Evolutionary conservation across 208 protist genomes (phyloP), one percentile per base, ranked within the genome.

Genomic region (Crithidia acanthocephali): DNA sequence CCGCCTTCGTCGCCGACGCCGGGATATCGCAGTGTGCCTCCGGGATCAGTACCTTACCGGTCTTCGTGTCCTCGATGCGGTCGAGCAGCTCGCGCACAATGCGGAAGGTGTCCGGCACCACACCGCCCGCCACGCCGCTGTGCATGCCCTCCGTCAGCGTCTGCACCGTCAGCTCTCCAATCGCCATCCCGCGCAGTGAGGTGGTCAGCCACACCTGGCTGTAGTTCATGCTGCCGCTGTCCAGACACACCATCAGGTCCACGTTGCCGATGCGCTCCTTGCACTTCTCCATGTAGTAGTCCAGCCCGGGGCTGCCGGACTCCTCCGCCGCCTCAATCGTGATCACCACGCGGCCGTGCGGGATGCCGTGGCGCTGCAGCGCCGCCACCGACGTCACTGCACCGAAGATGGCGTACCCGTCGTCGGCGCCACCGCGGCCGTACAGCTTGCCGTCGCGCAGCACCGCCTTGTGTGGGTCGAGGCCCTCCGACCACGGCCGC

Each of bases 121-220:
- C 91, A 58, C 98, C 98, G 55, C 91, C 92, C 22, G 84, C 88
- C 16, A 95, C 32, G 27, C 98, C 97, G 58, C 81, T 94, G 85
- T 99, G 97, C 71, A 97, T 91, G 52, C 95, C 88, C 79, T 98
- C 90, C 18, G 50, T 88, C 51, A 98, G 72, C 11, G 92, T 87
- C 48, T 84, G 65, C 15, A 99, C 92, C 1, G 67, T 83, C 20
- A 99, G 85, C 32, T 84, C 73, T 47, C 96, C 97, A 48, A 67
- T 83, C 2, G 85, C 61, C 10, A 98, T 73, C 37, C 98, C 98
- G 59, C 98, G 92, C 35, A 99, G 81, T 7, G 93, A 97, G 13
- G 91, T 95, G 51, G 95, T 98, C 28, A 98, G 82, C 96, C 96
- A 99, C 32, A 99, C 58, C 73, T 98, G 88, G n/a, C 98, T 85